Evolutionary conservation across 1,139 yeast species (phyloP).

Genomic region (Pichia sp.): DNA sequence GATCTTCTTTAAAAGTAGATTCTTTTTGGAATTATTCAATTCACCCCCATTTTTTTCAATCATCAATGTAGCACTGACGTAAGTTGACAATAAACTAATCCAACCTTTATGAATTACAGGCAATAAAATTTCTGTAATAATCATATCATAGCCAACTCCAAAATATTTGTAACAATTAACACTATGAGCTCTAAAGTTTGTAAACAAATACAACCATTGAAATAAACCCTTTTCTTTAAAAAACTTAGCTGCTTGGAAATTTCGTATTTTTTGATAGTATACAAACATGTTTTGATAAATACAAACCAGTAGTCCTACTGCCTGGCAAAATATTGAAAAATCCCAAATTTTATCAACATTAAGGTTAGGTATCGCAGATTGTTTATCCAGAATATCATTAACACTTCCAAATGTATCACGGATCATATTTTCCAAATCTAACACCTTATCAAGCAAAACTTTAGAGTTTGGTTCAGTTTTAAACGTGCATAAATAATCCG

Average conservation of each 20-base stretch:
- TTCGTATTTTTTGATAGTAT: slow-evolving; percentile 21
- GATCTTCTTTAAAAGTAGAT: not conserved
- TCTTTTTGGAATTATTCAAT: not conserved
- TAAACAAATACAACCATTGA: slow-evolving; percentile 18
- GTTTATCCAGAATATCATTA: slow-evolving; percentile 14
- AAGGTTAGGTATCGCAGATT: slow-evolving; percentile 8
- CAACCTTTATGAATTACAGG: slow-evolving; percentile 27
- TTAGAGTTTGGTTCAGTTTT: slow-evolving; percentile 18
- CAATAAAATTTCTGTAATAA: slow-evolving; percentile 24
- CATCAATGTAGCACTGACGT: slow-evolving; percentile 30
- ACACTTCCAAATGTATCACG: slow-evolving; percentile 17
- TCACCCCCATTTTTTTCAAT: slow-evolving; percentile 2
- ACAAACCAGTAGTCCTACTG: slow-evolving; percentile 22
- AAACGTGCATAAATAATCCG: slow-evolving; percentile 20
- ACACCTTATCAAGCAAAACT: slow-evolving; percentile 14
- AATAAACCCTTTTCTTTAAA: slow-evolving; percentile 16
- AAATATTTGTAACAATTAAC: slow-evolving; percentile 19
- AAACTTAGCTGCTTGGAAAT: slow-evolving; percentile 19
- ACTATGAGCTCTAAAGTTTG: slow-evolving; percentile 21
- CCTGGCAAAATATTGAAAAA: slow-evolving; percentile 20
- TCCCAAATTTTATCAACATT: slow-evolving; percentile 21
- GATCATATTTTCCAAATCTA: slow-evolving; percentile 17
- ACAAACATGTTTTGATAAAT: slow-evolving; percentile 24
- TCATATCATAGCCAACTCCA: slow-evolving; percentile 27
- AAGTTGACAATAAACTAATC: slow-evolving; percentile 15